These are phyloP conservation scores for Candida fluviatilis DNA, from an alignment of 805 yeast species.

Conservation along the genomic window DNA sequence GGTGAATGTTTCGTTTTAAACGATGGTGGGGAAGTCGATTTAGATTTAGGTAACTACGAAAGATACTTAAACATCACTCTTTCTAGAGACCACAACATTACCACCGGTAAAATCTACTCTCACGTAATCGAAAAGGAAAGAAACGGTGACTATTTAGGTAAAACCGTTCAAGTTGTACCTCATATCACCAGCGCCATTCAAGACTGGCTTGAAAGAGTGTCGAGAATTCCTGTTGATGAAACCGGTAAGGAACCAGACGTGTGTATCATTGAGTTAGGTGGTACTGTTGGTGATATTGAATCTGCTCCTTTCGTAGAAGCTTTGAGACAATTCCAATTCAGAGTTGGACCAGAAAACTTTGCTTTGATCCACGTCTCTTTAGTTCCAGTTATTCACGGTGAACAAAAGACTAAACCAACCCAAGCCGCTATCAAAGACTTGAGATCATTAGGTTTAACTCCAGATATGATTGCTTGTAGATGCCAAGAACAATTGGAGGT, in stretches of 20 bases:
- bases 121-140: slow-evolving; percentile 93
- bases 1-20: slow-evolving; percentile 97
- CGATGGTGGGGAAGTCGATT: slow-evolving; percentile 99
- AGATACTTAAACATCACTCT: slow-evolving; percentile 91
- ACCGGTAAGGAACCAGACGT: slow-evolving; percentile 89
- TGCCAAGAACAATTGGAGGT: slow-evolving; percentile 78
- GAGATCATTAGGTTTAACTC: slow-evolving; percentile 90
- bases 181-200: slow-evolving; percentile 96
- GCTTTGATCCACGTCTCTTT: slow-evolving; percentile 94
- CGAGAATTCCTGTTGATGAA: slow-evolving; percentile 86
- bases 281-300: slow-evolving; percentile 99
- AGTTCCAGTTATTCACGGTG: slow-evolving; percentile 97
- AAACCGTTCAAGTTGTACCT: slow-evolving; percentile 99
- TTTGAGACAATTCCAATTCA: slow-evolving; percentile 95
- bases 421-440: slow-evolving; percentile 98
- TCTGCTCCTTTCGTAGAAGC: slow-evolving; percentile 99
- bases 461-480: slow-evolving; percentile 97
- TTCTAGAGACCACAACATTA: slow-evolving; percentile 92
- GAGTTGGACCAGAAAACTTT: slow-evolving; percentile 91
- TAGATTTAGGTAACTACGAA: slow-evolving; percentile 97
- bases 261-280: slow-evolving; percentile 96
- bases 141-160: slow-evolving; percentile 95
- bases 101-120: slow-evolving; percentile 96
- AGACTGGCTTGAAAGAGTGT: slow-evolving; percentile 95
- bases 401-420: slow-evolving; percentile 98